phyloP scores from a whole-genome alignment of 2,329 filamentous ascomycete species.

The Nemania bipapillata region DNA sequence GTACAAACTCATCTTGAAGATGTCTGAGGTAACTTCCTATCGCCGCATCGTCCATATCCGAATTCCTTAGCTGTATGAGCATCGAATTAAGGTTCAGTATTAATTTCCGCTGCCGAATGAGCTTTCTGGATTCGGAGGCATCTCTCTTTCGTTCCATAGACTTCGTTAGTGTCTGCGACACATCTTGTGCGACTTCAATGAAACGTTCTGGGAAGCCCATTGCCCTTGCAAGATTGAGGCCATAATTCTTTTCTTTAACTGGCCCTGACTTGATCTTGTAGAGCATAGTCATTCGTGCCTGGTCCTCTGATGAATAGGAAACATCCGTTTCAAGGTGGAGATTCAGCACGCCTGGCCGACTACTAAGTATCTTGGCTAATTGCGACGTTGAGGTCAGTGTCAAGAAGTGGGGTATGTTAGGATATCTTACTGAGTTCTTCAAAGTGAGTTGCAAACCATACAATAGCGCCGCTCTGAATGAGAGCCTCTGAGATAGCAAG shows the following conservation, averaged over 20 bases:
- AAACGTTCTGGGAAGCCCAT: constrained; percentile 76
- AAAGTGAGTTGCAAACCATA: constrained; percentile 97
- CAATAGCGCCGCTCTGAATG: constrained; percentile 77
- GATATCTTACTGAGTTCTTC: constrained; percentile 70
- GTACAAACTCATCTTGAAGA: constrained; percentile 79
- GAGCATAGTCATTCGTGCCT: constrained; percentile 80
- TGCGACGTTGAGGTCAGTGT: constrained; percentile 27
- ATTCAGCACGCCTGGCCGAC: constrained; percentile 82
- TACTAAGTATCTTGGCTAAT: constrained; percentile 74
- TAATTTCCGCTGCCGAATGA: constrained; percentile 75
- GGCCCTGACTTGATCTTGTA: constrained; percentile 83
- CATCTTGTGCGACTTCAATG: constrained; percentile 72
- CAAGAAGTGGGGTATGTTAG: background rate
- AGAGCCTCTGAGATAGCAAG: constrained; percentile 90
- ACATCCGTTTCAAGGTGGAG: constrained; percentile 81
- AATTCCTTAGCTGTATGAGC: constrained; percentile 73
- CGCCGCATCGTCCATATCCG: constrained; percentile 71
- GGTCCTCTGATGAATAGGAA: constrained; percentile 59
- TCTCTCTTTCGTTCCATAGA: constrained; percentile 68
- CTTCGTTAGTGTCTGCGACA: constrained; percentile 70
- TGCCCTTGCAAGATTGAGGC: constrained; percentile 80
- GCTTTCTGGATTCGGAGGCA: constrained; percentile 66
- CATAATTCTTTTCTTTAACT: constrained; percentile 79
- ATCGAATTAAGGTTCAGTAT: constrained; percentile 78
- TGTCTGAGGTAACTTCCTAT: constrained; percentile 72